phyloP scores from a whole-genome alignment of 805 yeast genomes.

The Wickerhamiella galacta region DNA sequence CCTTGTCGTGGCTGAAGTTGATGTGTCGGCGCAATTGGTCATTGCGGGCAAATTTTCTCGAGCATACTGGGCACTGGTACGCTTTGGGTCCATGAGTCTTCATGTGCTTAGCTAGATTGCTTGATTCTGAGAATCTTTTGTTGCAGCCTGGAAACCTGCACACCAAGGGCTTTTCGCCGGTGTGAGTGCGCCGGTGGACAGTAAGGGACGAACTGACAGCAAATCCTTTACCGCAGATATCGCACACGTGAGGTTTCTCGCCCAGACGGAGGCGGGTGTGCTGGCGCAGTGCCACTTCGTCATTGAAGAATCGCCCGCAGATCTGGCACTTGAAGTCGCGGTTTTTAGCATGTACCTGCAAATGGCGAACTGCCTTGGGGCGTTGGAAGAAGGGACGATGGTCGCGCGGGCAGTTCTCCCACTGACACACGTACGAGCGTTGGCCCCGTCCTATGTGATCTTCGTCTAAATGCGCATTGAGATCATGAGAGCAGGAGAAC shows the following conservation, averaged over 20 bases:
- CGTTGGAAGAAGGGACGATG: slow-evolving; percentile 56
- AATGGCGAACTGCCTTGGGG: slow-evolving; percentile 72
- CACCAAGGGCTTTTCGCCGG: slow-evolving; percentile 83
- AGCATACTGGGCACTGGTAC: slow-evolving; percentile 11
- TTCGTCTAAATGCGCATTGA: slow-evolving; percentile 54
- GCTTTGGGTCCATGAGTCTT: slow-evolving; percentile 39
- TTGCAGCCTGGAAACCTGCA: slow-evolving; percentile 67
- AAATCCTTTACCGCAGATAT: slow-evolving; percentile 56
- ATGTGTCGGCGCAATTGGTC: slow-evolving; percentile 16
- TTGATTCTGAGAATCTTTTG: slow-evolving; percentile 73
- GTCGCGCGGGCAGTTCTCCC: slow-evolving; percentile 60
- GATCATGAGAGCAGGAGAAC: slow-evolving; percentile 38
- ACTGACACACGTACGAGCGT: slow-evolving; percentile 62
- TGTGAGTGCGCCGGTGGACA: slow-evolving; percentile 71
- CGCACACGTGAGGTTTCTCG: slow-evolving; percentile 70
- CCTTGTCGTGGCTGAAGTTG: neutral
- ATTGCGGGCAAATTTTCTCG: slow-evolving; percentile 12
- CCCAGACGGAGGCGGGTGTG: slow-evolving; percentile 79
- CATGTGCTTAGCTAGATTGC: slow-evolving; percentile 79
- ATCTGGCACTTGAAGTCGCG: slow-evolving; percentile 58
- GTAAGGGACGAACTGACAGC: slow-evolving; percentile 71
- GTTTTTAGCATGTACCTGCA: slow-evolving; percentile 75
- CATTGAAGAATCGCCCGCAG: slow-evolving; percentile 61
- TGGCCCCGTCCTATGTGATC: slow-evolving; percentile 64
- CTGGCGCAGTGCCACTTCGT: slow-evolving; percentile 59